Conservation (phyloP, 768 basidiomycete species). For the Hortiboletus flavorubellus region DNA sequence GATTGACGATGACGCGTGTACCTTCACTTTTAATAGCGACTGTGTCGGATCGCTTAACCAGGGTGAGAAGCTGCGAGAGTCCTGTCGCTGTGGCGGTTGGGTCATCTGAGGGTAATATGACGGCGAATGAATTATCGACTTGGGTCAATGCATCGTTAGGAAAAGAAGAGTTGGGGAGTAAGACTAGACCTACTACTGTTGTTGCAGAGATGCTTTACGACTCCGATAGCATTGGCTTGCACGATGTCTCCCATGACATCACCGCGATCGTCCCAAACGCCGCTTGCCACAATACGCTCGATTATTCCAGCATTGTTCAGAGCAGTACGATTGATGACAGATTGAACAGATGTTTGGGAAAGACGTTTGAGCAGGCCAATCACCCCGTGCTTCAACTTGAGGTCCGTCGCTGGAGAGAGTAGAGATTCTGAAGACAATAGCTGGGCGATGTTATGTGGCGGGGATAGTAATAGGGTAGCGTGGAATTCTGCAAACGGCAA, state of each 20-base stretch:
- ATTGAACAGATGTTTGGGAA: conserved; percentile 61
- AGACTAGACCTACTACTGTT: conserved; percentile 53
- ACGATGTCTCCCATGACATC: conserved; percentile 82
- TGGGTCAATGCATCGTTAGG: conserved; percentile 5
- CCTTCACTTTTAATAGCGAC: conserved; percentile 86
- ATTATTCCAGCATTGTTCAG: conserved; percentile 65
- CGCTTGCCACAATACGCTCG: conserved; percentile 54
- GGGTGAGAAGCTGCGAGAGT: conserved; percentile 65
- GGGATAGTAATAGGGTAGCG: conserved; percentile 57
- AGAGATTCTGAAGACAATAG: conserved; percentile 54
- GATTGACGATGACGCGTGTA: conserved; percentile 83
- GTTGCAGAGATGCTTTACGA: conserved; percentile 85
- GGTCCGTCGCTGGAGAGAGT: conserved; percentile 55
- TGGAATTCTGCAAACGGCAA: conserved; percentile 45
- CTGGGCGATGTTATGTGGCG: conserved; percentile 63
- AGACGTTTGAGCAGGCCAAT: conserved; percentile 87
- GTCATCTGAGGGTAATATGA: conserved; percentile 47
- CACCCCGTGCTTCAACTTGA: conserved; percentile 87
- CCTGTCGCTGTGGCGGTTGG: conserved; percentile 41
- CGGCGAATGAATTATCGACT: conserved; percentile 46
- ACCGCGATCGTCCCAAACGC: conserved; percentile 66
- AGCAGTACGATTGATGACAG: conserved; percentile 52
- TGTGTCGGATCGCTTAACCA: conserved; percentile 77
- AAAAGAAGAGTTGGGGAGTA: conserved; percentile 27
- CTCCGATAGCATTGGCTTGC: conserved; percentile 83